phyloP scores from a whole-genome alignment of 208 protist species.

The Crithidia sp. region DNA sequence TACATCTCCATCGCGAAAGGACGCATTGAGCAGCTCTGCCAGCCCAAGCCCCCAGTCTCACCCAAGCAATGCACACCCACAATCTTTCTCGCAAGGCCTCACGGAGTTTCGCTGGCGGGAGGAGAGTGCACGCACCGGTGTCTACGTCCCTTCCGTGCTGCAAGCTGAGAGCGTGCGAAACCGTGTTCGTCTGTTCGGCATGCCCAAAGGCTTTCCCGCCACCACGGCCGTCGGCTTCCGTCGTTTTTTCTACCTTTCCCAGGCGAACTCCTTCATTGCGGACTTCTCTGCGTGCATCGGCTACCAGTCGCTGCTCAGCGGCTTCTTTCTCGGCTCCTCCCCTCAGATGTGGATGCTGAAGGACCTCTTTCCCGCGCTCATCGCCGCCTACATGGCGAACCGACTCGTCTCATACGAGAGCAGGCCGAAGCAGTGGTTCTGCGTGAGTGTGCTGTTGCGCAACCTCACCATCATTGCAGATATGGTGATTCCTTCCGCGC shows the following conservation, averaged over 20 bases:
- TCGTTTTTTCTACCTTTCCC: slow-evolving; percentile 76
- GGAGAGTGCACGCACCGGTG: not conserved
- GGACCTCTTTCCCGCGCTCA: slow-evolving; percentile 73
- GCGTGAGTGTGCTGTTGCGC: slow-evolving; percentile 76
- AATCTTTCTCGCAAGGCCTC: slow-evolving; percentile 59
- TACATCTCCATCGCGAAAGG: too few species aligned
- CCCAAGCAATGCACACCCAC: too few species aligned
- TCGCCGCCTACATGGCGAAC: slow-evolving; percentile 84
- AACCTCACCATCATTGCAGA: slow-evolving; percentile 79
- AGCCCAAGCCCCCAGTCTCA: too few species aligned
- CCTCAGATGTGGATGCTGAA: slow-evolving; percentile 91
- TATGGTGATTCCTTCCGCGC: slow-evolving; percentile 72
- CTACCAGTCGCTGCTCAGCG: slow-evolving; percentile 82
- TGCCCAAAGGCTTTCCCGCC: slow-evolving; percentile 78
- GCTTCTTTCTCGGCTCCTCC: slow-evolving; percentile 79
- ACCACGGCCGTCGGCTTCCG: slow-evolving; percentile 74
- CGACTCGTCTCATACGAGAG: slow-evolving; percentile 84
- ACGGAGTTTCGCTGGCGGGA: slow-evolving; percentile 49
- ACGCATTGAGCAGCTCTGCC: too few species aligned
- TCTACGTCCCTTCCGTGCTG: slow-evolving; percentile 30
- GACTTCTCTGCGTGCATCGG: slow-evolving; percentile 87
- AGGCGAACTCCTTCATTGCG: slow-evolving; percentile 71
- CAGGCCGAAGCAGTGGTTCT: slow-evolving; percentile 89
- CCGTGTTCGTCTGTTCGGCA: slow-evolving; percentile 64
- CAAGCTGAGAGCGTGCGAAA: slow-evolving; percentile 36